Conservation (phyloP, 2,329 filamentous ascomycete genomes). For the Alternaria sp. region DNA sequence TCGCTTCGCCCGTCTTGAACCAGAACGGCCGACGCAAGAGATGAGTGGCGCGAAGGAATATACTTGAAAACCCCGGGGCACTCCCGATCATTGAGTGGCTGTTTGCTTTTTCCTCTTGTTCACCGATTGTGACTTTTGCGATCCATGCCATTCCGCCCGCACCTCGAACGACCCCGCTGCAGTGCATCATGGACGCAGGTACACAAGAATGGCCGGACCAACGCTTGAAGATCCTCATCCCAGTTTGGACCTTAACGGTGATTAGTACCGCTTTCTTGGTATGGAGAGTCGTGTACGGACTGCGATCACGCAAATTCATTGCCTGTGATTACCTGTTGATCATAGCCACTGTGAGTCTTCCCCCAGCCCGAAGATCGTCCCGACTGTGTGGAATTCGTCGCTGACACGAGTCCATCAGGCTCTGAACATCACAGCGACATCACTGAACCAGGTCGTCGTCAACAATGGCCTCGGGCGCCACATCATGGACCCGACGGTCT, state of each 20-base stretch:
- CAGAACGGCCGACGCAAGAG: slow-evolving; percentile 2
- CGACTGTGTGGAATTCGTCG: not conserved
- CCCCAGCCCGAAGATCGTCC: not conserved
- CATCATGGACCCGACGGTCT: slow-evolving; percentile 30
- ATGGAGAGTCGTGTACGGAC: slow-evolving; percentile 33
- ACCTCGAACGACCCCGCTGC: not conserved
- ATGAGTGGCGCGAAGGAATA: not conserved
- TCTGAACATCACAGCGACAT: slow-evolving; percentile 25
- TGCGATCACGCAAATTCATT: slow-evolving; percentile 30
- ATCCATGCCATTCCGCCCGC: not conserved
- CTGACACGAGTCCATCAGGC: slow-evolving; percentile 15
- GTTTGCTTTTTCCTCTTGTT: slow-evolving; percentile 1
- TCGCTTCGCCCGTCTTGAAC: slow-evolving; percentile 1
- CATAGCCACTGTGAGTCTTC: slow-evolving; percentile 29
- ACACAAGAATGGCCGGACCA: slow-evolving; percentile 33
- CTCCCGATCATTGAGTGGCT: not conserved
- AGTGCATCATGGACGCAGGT: slow-evolving; percentile 14
- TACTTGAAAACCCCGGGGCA: slow-evolving; percentile 6
- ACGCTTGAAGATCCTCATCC: slow-evolving; percentile 27
- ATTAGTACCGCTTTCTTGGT: slow-evolving; percentile 31
- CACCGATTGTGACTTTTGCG: not conserved
- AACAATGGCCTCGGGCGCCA: slow-evolving; percentile 30
- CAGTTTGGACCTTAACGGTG: slow-evolving; percentile 24
- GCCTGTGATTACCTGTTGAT: slow-evolving; percentile 35
- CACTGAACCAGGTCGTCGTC: slow-evolving; percentile 18